A percentile compares a stretch with the other conserved stretches of the same genome.
Evolutionary conservation across 768 basidiomycete species (phyloP).

Genomic region (Tulasnella sp.): DNA sequence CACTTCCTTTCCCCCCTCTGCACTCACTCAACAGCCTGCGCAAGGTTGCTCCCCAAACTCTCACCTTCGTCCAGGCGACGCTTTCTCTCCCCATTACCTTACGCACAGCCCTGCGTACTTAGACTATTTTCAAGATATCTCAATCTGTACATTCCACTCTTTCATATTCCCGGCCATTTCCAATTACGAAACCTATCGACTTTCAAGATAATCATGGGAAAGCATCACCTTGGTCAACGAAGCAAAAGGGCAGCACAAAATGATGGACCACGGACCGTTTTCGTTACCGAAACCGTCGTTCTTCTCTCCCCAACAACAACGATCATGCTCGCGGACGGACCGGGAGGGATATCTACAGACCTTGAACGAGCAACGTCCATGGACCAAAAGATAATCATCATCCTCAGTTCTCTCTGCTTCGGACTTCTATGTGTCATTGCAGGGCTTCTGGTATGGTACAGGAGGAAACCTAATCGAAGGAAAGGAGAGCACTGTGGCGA

Average conservation of each 20-base stretch:
- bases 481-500: neutral
- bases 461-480: neutral
- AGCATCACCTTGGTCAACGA: neutral
- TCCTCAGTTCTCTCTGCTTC: neutral
- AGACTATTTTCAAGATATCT: neutral
- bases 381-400: neutral
- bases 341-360: neutral
- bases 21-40: neutral
- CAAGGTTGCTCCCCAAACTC: neutral
- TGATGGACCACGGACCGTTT: neutral
- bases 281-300: neutral
- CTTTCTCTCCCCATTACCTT: neutral
- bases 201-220: neutral
- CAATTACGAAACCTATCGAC: neutral
- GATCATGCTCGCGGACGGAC: neutral
- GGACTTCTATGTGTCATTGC: neutral
- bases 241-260: neutral
- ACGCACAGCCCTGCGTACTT: neutral
- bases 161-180: neutral
- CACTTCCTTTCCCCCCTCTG: neutral
- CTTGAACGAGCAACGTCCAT: neutral
- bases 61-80: neutral
- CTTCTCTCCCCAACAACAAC: neutral
- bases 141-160: neutral
- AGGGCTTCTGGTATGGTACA: neutral